Conservation (phyloP, 306 rosid species). For the Calophaca sinica region DNA sequence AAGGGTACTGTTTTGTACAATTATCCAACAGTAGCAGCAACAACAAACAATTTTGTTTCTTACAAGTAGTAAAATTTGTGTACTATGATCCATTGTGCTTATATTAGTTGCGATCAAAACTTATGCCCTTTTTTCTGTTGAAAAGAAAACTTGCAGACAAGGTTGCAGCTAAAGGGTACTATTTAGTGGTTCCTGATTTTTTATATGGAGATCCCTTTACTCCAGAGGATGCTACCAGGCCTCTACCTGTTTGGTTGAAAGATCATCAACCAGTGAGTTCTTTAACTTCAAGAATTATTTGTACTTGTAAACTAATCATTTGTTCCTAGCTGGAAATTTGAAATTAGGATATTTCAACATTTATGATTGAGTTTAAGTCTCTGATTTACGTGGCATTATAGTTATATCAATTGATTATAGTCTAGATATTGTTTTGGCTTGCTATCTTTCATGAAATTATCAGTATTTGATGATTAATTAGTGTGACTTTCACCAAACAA, state of each 20-base stretch:
- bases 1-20: no score
- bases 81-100: background rate
- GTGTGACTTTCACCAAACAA: background rate
- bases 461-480: background rate
- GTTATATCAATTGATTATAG: background rate
- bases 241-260: slow-evolving; percentile 57
- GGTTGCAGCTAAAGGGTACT: slow-evolving; percentile 69
- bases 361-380: background rate
- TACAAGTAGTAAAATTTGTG: background rate
- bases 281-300: slow-evolving; percentile 3
- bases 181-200: slow-evolving; percentile 66
- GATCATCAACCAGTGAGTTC: slow-evolving; percentile 61
- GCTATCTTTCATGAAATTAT: background rate
- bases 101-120: background rate
- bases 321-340: background rate
- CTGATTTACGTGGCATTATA: background rate
- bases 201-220: slow-evolving; percentile 62
- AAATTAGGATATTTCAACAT: background rate
- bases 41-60: no score
- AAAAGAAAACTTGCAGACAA: slow-evolving; percentile 75
- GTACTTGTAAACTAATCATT: background rate
- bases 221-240: slow-evolving; percentile 51
- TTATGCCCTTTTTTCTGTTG: slow-evolving; percentile 7
- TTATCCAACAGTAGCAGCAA: no score
- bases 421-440: background rate